Evolutionary conservation across 2,329 filamentous ascomycete genomes (phyloP), one percentile per base, ranked within the genome.

Genomic region (Metarhizium brunneum): DNA sequence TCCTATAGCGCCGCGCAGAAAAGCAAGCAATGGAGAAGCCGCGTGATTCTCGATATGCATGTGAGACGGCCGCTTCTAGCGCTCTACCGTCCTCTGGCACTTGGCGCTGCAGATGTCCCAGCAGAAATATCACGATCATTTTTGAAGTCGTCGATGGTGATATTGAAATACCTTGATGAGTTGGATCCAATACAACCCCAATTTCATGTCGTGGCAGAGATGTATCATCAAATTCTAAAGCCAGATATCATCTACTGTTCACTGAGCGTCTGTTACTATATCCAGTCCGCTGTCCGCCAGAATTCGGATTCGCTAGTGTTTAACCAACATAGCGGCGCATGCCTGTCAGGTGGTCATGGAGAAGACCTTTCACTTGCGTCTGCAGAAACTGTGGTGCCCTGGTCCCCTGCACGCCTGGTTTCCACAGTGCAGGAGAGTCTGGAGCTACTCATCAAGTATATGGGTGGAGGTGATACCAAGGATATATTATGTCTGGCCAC

Each of bases 81-180:
- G 1, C 68, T 83, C 5, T 82, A 82, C 64, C 73, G 79, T 1
- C 79, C 79, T 2, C 78, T 82, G 61, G 79, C 77, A 4, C 68
- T 82, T 58, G 76, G 78, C n/a, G 71, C 74, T 3, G 64, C 71
- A 6, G 76, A 78, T 54, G 75, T 74, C 2, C 79, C 78, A 11
- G 68, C 71, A 6, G 77, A 80, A 56, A 80, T 82, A 38, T 72
- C 76, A 50, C 73, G 76, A 30, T 71, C 75, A 5, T 82, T 82
- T 58, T 65, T 83, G 40, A 72, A 76, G 52, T 81, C 78, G 0
- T 81, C 76, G 2, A 80, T 81, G 72, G 72, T 77, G 16, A 73
- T 82, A n/a, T 68, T 82, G 50, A 77, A 74, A 14, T 81, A 80
- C 56, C 67, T 81, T 48, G 78, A 82, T 58, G 78, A 82, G 58